phyloP scores from a whole-genome alignment of 1,284 basidiomycete species.

The Sporisorium graminicola region DNA sequence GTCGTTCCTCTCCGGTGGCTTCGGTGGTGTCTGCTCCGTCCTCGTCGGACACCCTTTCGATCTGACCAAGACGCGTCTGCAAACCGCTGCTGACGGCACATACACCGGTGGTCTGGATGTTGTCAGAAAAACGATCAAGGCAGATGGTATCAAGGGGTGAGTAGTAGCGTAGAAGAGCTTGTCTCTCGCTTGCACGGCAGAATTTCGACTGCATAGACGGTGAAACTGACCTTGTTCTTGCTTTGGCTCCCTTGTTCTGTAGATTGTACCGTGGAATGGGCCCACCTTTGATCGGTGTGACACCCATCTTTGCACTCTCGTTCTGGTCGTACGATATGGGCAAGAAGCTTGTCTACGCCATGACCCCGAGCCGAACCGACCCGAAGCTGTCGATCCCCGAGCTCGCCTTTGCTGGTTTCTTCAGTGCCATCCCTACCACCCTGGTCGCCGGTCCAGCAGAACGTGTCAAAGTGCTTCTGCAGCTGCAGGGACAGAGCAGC shows the following conservation, averaged over 20 bases:
- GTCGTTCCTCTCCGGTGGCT: conserved; percentile 77
- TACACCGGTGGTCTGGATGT: conserved; percentile 96
- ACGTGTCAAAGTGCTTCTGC: conserved; percentile 92
- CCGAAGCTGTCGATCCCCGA: conserved; percentile 81
- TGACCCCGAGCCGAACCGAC: conserved; percentile 76
- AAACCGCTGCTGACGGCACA: conserved; percentile 88
- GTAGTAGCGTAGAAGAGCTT: conserved; percentile 12
- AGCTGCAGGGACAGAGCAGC: conserved; percentile 87
- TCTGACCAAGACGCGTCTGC: conserved; percentile 90
- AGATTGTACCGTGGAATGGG: conserved; percentile 97
- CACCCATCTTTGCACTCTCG: conserved; percentile 97
- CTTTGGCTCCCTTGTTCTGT: neutral
- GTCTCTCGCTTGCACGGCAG: neutral
- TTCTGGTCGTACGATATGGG: conserved; percentile 99
- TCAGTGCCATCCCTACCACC: conserved; percentile 93
- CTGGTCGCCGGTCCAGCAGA: conserved; percentile 94
- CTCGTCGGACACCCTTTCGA: conserved; percentile 98
- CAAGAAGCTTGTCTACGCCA: conserved; percentile 84
- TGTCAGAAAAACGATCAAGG: conserved; percentile 86
- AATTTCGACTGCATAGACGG: neutral
- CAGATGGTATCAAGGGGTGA: conserved; percentile 88
- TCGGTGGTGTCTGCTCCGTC: conserved; percentile 87
- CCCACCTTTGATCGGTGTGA: conserved; percentile 94
- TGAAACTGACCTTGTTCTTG: neutral
- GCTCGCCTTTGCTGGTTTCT: conserved; percentile 91